These are phyloP conservation scores for Cryphonectria naterciae DNA, from an alignment of 2,329 filamentous ascomycete species.

Conservation along the genomic window DNA sequence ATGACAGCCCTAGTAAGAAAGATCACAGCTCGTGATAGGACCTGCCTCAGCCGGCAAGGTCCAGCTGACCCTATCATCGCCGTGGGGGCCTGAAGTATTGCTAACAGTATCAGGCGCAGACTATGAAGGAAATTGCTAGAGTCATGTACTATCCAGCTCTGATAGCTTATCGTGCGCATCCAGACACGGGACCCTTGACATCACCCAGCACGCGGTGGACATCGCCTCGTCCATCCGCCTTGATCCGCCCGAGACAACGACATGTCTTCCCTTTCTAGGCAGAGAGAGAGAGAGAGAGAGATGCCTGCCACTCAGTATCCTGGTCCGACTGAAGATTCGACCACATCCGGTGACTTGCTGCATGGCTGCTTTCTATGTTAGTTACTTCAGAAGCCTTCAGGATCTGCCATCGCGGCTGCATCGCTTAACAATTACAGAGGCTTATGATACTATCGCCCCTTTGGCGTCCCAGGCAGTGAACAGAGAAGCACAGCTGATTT, in stretches of 20 bases:
- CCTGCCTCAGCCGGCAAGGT: constrained; percentile 17
- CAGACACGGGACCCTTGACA: constrained; percentile 5
- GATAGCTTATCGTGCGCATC: neutral
- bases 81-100: constrained; percentile 1
- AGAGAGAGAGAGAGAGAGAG: neutral
- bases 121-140: neutral
- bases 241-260: neutral
- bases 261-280: neutral
- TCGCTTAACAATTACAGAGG: neutral
- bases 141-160: neutral
- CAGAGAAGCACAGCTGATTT: neutral
- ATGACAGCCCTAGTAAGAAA: neutral
- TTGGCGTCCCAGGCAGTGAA: neutral
- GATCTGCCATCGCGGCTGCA: neutral
- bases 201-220: neutral
- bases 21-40: constrained; percentile 14
- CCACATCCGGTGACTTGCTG: neutral
- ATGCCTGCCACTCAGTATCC: neutral
- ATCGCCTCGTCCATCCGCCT: neutral
- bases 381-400: neutral
- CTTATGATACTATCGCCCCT: neutral
- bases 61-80: constrained; percentile 16
- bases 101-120: neutral
- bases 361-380: neutral
- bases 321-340: neutral